Conservation (phyloP, 768 basidiomycete species). For the Mycena vitilis region DNA sequence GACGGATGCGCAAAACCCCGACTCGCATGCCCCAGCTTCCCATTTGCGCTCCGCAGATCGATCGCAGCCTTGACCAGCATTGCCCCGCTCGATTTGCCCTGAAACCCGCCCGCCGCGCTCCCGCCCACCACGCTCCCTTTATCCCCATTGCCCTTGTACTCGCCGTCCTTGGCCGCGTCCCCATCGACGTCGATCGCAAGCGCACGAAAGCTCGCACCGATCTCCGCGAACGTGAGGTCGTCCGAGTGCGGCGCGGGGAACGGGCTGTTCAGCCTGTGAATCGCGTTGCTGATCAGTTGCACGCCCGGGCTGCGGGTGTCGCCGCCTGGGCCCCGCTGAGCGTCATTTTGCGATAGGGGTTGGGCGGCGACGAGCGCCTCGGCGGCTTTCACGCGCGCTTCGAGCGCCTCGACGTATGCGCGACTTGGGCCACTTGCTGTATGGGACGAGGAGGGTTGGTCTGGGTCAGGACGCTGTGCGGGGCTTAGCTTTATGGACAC, state of each 20-base stretch:
- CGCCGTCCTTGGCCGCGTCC: too few species aligned
- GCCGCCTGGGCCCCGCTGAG: too few species aligned
- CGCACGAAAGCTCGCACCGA: slow-evolving; percentile 10
- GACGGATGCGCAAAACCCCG: neutral
- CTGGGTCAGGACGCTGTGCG: neutral
- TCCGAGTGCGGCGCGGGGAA: slow-evolving; percentile 21
- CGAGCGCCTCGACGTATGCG: slow-evolving; percentile 12
- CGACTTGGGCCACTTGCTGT: neutral
- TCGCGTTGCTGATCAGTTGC: slow-evolving; percentile 8
- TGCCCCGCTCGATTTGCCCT: slow-evolving; percentile 68
- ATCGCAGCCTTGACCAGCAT: slow-evolving; percentile 68
- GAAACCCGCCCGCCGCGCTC: slow-evolving; percentile 51
- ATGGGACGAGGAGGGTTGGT: neutral
- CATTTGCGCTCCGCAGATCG: slow-evolving; percentile 63
- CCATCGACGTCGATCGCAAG: slow-evolving; percentile 10
- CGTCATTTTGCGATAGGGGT: too few species aligned
- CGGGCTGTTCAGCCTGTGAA: slow-evolving; percentile 11
- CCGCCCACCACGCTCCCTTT: too few species aligned
- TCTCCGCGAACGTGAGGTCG: slow-evolving; percentile 14
- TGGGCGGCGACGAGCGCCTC: slow-evolving; percentile 21
- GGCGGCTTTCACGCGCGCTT: slow-evolving; percentile 18
- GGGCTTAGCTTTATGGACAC: neutral
- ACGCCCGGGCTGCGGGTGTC: slow-evolving; percentile 11
- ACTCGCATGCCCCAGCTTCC: neutral
- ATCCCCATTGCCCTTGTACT: too few species aligned